Evolutionary conservation across 495 filamentous ascomycete genomes (phyloP).

Genomic region (Rhypophila decipiens): DNA sequence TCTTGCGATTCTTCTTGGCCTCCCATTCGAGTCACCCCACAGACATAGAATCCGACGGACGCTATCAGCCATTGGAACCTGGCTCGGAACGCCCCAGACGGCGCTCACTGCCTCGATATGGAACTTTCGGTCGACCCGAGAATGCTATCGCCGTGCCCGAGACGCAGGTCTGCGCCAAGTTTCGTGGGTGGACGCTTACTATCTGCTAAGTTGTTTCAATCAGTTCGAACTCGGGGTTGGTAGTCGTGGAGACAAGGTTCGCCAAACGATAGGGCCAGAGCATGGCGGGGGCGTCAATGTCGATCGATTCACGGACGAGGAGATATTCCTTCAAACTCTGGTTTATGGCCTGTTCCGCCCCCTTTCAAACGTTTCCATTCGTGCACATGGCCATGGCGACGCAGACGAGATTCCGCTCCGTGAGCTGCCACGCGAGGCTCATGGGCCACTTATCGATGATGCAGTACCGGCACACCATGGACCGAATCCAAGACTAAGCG

Average conservation of each 20-base stretch:
- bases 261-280: not conserved
- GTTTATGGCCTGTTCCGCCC: not conserved
- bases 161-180: no score
- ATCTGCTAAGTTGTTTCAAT: conserved; percentile 9
- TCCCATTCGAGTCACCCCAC: conserved; percentile 7
- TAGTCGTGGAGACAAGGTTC: not conserved
- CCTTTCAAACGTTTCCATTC: not conserved
- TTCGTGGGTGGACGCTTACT: conserved; percentile 4
- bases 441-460: not conserved
- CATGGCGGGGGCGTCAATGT: not conserved
- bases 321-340: not conserved
- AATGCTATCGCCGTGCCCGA: not conserved
- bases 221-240: conserved; percentile 3
- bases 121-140: conserved; percentile 5
- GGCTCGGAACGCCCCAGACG: conserved; percentile 9
- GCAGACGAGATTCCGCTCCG: not conserved
- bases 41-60: not conserved
- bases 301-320: not conserved
- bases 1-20: conserved; percentile 2
- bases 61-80: not conserved
- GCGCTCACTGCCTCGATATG: conserved; percentile 8
- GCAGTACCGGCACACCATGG: no score
- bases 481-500: not conserved
- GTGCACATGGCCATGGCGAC: not conserved
- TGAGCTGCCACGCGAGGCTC: no score